Conservation (phyloP, 257 asterid species). For the Fraxinus americana region DNA sequence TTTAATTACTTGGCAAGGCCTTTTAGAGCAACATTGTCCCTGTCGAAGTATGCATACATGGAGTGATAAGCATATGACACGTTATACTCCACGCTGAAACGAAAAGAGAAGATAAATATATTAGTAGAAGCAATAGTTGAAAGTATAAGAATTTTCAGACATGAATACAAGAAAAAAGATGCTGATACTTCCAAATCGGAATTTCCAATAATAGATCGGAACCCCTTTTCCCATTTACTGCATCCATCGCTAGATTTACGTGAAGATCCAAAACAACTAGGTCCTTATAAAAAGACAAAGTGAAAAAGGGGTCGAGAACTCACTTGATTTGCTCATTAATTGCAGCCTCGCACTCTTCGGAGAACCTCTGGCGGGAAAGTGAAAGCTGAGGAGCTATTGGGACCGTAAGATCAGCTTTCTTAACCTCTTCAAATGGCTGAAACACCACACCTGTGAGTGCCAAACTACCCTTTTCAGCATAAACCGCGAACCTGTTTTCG, state of each 20-base stretch:
- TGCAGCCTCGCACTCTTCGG: slow-evolving; percentile 62
- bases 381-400: slow-evolving; percentile 54
- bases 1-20: slow-evolving; percentile 84
- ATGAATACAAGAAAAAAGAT: no score
- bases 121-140: neutral
- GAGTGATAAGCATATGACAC: slow-evolving; percentile 81
- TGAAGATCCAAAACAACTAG: neutral
- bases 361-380: slow-evolving; percentile 70
- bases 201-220: no score
- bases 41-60: slow-evolving; percentile 74
- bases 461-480: slow-evolving; percentile 37
- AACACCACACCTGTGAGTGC: slow-evolving; percentile 68
- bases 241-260: neutral
- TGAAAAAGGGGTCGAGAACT: slow-evolving; percentile 21
- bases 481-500: slow-evolving; percentile 28
- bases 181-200: no score
- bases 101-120: slow-evolving; percentile 14
- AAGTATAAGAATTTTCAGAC: no score
- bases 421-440: slow-evolving; percentile 89
- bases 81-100: slow-evolving; percentile 77
- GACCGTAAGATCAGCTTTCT: slow-evolving; percentile 55
- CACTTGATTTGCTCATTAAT: slow-evolving; percentile 90
- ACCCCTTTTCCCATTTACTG: neutral
- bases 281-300: neutral
- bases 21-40: slow-evolving; percentile 81